Base-by-base conservation (phyloP, 495 filamentous ascomycete species). In the Hypoxylon intermedium region DNA sequence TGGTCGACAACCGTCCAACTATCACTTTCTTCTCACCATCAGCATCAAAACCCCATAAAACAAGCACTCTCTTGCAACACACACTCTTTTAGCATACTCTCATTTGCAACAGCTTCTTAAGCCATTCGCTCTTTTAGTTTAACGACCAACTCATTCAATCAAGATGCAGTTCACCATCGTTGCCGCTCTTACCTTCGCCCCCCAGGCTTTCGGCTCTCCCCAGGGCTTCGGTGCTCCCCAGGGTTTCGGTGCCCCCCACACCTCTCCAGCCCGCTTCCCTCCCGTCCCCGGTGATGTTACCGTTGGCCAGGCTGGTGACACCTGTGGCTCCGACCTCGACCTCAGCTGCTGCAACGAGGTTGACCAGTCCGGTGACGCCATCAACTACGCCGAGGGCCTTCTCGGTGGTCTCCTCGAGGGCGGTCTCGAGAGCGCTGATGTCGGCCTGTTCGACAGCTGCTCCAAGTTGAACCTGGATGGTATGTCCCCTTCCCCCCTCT, bases 311-410 rank as follows among this genome's bases (percentile, higher is more conserved):
- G 80, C 74, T 16, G 72, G 75, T 51, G 69, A 73, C 65, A 79
- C 77, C 67, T 82, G 80, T 52, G 80, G 80, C 66, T 63, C 74
- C 62, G 69, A 80, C 60, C 43, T 71, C 26, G 66, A 69, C 24
- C 53, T 71, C 20, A 71, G 68, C 68, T 71, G 68, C 68, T 71
- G 68, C 70, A 76, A 80, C 59, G 68, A 78, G 66, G 75, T 82
- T 41, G 73, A 75, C 56, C 81, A 80, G 73, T 78, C 76, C 38
- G 79, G 81, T 66, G 74, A 80, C 54, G 70, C 73, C 48, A 67
- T 48, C 36, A 60, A 58, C 53, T 31, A 18, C 0, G 56, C 66
- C 0, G 21, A 19, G 2, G 68, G 68, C 5, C 51, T 71, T 31
- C 65, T 71, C 12, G 51, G 59, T 7, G 68, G 68, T 51, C 53